These are phyloP conservation scores for Amanita muscaria DNA, from an alignment of 768 basidiomycete genomes.

Conservation along the genomic window DNA sequence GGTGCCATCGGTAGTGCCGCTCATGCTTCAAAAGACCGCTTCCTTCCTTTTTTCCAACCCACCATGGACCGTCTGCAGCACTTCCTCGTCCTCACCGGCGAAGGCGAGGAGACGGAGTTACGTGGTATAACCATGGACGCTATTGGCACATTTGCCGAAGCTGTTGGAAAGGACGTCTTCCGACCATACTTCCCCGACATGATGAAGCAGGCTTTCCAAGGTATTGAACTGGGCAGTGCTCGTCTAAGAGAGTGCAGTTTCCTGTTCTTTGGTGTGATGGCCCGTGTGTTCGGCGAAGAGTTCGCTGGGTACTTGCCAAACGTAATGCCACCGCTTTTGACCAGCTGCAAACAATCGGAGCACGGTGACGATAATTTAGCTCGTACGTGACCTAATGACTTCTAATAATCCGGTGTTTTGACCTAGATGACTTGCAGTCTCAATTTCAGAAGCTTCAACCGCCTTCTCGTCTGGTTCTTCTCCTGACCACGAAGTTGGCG, in stretches of 20 bases:
- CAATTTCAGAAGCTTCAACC: constrained; percentile 43
- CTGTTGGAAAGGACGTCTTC: constrained; percentile 91
- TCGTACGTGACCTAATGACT: constrained; percentile 27
- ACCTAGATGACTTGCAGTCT: constrained; percentile 27
- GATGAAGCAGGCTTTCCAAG: constrained; percentile 93
- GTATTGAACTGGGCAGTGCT: constrained; percentile 77
- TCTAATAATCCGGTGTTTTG: not conserved
- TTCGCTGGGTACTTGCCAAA: constrained; percentile 81
- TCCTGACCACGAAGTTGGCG: constrained; percentile 48
- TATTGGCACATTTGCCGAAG: constrained; percentile 97
- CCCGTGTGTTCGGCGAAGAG: constrained; percentile 91
- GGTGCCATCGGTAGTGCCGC: constrained; percentile 98
- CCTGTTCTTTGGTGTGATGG: constrained; percentile 98
- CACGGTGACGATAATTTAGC: constrained; percentile 49
- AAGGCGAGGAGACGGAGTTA: constrained; percentile 89
- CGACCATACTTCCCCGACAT: constrained; percentile 91
- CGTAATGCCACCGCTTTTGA: constrained; percentile 80
- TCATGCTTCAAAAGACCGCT: constrained; percentile 86
- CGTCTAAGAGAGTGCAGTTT: constrained; percentile 92
- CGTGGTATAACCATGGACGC: constrained; percentile 98
- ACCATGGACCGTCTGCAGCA: constrained; percentile 84
- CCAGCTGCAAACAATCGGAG: constrained; percentile 78
- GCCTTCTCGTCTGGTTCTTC: constrained; percentile 71
- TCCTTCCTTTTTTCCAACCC: constrained; percentile 89
- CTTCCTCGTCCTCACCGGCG: constrained; percentile 77